phyloP scores from a whole-genome alignment of 768 basidiomycete genomes.

The Suillus decipiens region DNA sequence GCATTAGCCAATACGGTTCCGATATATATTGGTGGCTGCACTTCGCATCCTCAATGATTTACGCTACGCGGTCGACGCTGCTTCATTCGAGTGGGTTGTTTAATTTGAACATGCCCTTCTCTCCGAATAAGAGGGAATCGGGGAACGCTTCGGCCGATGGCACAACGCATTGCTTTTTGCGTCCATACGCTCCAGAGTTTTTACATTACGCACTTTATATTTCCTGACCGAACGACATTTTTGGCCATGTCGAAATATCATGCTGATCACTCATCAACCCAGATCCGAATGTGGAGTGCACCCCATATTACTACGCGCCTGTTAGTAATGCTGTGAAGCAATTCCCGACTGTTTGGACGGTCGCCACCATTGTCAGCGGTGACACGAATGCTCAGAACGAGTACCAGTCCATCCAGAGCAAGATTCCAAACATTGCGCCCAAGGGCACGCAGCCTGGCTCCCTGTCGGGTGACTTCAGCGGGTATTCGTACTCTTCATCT shows the following conservation, averaged over 20 bases:
- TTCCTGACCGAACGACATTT: neutral
- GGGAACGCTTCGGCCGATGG: neutral
- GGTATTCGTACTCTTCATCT: conserved; percentile 35
- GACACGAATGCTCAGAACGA: conserved; percentile 45
- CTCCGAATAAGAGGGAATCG: too few species aligned
- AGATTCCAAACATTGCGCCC: conserved; percentile 49
- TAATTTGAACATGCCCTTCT: neutral
- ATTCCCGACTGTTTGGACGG: conserved; percentile 48
- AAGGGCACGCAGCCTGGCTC: conserved; percentile 35
- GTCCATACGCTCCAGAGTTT: neutral
- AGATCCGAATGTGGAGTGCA: conserved; percentile 43
- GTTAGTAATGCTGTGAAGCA: conserved; percentile 28
- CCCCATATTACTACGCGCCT: conserved; percentile 43
- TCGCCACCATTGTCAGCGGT: conserved; percentile 42
- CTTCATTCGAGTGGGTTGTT: neutral
- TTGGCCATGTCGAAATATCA: neutral
- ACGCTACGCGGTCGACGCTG: too few species aligned
- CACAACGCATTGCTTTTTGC: neutral
- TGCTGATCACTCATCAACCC: neutral
- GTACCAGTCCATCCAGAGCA: conserved; percentile 44
- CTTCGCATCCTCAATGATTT: neutral
- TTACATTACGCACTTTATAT: neutral
- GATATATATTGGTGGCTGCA: too few species aligned
- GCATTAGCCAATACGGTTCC: neutral
- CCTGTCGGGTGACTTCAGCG: conserved; percentile 32